Evolutionary conservation across 2,329 filamentous ascomycete genomes (phyloP).

Genomic region (Hymenoscyphus fructigenus): DNA sequence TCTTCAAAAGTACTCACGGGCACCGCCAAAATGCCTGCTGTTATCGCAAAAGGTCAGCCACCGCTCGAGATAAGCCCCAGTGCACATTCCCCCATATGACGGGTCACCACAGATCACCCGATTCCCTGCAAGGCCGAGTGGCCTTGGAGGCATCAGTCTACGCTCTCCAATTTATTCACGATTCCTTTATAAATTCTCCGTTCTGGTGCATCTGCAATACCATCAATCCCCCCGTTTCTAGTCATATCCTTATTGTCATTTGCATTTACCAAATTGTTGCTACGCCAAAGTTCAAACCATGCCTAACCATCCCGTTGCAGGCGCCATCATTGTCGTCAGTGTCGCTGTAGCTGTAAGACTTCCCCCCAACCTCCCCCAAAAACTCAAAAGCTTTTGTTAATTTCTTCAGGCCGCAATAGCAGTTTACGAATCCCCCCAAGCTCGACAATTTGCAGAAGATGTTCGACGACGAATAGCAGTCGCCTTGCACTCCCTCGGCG

Average conservation of each 20-base stretch:
- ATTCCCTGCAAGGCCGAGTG: conserved; percentile 15
- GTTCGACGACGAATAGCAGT: conserved; percentile 61
- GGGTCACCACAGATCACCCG: conserved; percentile 18
- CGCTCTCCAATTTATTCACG: background rate
- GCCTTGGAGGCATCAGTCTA: conserved; percentile 13
- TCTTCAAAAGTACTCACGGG: background rate
- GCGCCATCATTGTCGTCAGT: conserved; percentile 35
- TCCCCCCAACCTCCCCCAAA: background rate
- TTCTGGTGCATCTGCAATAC: background rate
- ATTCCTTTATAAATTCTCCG: background rate
- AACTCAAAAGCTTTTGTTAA: conserved; percentile 13
- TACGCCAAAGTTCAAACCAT: conserved; percentile 20
- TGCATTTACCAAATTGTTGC: background rate
- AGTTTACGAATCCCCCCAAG: conserved; percentile 63
- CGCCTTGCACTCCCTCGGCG: conserved; percentile 58
- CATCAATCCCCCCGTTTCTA: background rate
- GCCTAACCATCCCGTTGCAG: conserved; percentile 38
- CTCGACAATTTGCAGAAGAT: conserved; percentile 60
- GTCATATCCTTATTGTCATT: background rate
- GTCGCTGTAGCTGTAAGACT: conserved; percentile 36
- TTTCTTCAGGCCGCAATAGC: conserved; percentile 35
- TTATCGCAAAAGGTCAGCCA: conserved; percentile 34
- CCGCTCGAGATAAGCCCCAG: background rate
- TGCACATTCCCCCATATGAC: conserved; percentile 12
- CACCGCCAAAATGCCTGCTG: conserved; percentile 29